Conservation (phyloP, 1,139 yeast genomes). For the Scheffersomyces illinoinensis region DNA sequence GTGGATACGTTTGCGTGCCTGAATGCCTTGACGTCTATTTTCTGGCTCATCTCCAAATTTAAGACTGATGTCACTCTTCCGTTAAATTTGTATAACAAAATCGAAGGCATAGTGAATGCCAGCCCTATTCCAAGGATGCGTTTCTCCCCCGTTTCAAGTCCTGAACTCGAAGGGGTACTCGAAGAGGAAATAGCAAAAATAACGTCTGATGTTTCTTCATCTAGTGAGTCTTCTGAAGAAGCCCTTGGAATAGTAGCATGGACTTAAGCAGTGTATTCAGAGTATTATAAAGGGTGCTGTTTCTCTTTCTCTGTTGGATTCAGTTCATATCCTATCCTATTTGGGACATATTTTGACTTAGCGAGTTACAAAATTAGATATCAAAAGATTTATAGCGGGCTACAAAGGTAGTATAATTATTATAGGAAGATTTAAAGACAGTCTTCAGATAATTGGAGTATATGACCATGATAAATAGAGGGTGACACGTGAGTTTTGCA, state of each 20-base stretch:
- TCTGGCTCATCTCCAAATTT: conserved; percentile 6
- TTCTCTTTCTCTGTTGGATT: not conserved
- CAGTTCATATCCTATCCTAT: not conserved
- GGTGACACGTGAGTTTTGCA: not conserved
- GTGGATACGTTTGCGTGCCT: not conserved
- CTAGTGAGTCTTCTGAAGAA: not conserved
- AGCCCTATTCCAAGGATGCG: conserved; percentile 2
- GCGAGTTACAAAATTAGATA: not conserved
- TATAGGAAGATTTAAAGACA: not conserved
- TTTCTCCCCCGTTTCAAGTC: not conserved
- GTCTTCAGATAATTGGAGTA: not conserved
- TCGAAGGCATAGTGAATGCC: conserved; percentile 4
- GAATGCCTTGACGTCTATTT: conserved; percentile 6
- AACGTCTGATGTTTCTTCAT: not conserved
- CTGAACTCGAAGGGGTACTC: not conserved
- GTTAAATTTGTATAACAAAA: conserved; percentile 5
- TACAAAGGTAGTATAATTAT: not conserved
- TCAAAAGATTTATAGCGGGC: not conserved
- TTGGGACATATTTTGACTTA: not conserved
- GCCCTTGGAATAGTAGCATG: not conserved
- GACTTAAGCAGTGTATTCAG: not conserved
- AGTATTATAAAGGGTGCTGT: not conserved
- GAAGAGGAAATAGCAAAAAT: not conserved
- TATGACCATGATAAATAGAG: too few species aligned
- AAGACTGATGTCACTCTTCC: conserved; percentile 10